Evolutionary conservation across 176 grass and related monocot species (phyloP), one percentile per base, ranked within the genome.

Genomic region (Zoysia japonica): DNA sequence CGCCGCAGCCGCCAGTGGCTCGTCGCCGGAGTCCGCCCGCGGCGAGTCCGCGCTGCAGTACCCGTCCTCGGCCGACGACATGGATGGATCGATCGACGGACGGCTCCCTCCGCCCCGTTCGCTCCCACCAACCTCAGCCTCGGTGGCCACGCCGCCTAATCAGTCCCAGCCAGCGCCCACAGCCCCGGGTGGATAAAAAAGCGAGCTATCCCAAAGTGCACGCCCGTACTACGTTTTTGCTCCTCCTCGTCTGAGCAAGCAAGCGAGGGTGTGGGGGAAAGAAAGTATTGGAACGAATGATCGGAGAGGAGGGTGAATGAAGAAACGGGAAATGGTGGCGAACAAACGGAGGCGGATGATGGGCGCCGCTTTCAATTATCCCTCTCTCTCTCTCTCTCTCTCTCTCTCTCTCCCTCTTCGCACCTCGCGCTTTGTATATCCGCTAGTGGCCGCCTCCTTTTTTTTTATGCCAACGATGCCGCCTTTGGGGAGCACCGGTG

Each of bases 1-100:
- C 55, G 14, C 67, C 19, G 41, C 28, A n/a, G 48, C 75, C 11
- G 72, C 57, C 85, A 9, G 48, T 1, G 55, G 66, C 88, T 94
- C 95, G 44, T 92, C 95, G 72, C 61, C 88, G 61, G 82, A 87
- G 51, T 99, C 96, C 17, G 68, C 93, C 69, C 72, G 71, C 50
- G 80, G 91, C 50, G 91, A 91, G 35, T 86, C 88, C 67, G 78
- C 65, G 92, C 87, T 96, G 68, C 83, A 84, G 84, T 87, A 84
- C 1, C 69, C 87, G 67, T 90, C 89, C 81, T 89, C 85, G 52
- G 75, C 82, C 72, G 82, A 80, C 84, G 83, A 71, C 61, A 77
- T 62, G 39, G 48, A 7, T 28, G 44, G 44, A n/a, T 57, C 5
- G 55, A 49, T 11, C 47, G 19, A 62, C 44, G 3, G 59, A 61